Percentiles rank a stretch among this genome's conserved stretches.
Evolutionary conservation across 1,284 basidiomycete genomes (phyloP).

Genomic region (Caloboletus inedulis): DNA sequence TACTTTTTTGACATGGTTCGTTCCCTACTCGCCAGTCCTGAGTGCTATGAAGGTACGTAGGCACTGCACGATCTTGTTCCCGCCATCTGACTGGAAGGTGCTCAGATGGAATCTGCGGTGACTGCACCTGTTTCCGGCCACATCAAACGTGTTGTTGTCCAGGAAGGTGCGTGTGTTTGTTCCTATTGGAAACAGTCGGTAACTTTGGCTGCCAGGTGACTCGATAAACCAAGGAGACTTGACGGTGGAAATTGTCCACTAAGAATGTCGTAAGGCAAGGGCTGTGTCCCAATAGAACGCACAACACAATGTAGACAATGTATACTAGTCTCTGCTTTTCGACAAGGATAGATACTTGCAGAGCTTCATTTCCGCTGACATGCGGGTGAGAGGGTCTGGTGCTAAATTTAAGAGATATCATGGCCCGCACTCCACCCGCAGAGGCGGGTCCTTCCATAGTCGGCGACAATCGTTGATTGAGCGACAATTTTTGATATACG

Average conservation of each 20-base stretch:
- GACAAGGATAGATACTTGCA: background rate
- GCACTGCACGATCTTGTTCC: conserved; percentile 2
- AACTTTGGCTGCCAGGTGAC: conserved; percentile 53
- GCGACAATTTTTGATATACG: conserved; percentile 17
- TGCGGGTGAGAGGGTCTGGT: conserved; percentile 2
- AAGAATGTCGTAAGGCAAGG: conserved; percentile 22
- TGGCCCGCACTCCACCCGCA: conserved; percentile 10
- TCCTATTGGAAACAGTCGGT: background rate
- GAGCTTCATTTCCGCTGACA: conserved; percentile 20
- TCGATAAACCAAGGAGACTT: conserved; percentile 88
- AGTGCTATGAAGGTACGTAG: conserved; percentile 83
- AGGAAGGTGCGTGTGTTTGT: conserved; percentile 56
- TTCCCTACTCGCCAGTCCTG: conserved; percentile 51
- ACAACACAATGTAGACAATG: conserved; percentile 4
- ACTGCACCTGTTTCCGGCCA: conserved; percentile 95
- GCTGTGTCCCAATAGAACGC: conserved; percentile 18
- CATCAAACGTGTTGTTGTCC: conserved; percentile 87
- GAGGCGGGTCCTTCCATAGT: conserved; percentile 3
- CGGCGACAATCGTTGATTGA: conserved; percentile 7
- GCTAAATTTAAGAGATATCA: conserved; percentile 10
- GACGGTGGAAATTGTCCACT: conserved; percentile 81
- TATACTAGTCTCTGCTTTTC: conserved; percentile 22
- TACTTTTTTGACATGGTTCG: conserved; percentile 3
- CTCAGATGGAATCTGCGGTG: conserved; percentile 93
- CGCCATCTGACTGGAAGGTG: conserved; percentile 23